Base-by-base conservation (phyloP, 306 rosid species). In the Casuarina cunninghamiana region DNA sequence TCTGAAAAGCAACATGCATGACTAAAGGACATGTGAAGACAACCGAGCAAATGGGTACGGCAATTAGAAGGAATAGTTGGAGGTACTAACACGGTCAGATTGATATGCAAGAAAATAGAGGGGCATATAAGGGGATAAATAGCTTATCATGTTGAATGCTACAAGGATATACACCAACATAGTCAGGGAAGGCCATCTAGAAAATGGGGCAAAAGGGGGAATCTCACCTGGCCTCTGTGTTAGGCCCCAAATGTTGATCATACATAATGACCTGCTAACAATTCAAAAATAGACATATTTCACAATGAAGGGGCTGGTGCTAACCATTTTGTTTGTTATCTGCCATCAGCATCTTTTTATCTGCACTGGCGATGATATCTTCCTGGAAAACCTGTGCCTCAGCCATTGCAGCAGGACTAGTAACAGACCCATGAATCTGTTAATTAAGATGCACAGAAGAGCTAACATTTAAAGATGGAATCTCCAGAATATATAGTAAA, bases 361-460 rank as follows among this genome's bases (percentile, higher is more conserved):
- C 87, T 35, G 77, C 78, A 60, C 73, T 77, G 19, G 74, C 58
- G 46, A 78, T 69, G 39, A 80, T 84, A 79, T 87, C 91, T 68
- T 88, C 89, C 77, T 48, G 85, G 72, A 77, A 86, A 58, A 76
- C 79, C 78, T 82, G 88, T 11, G 82, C 84, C 81, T 92, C 92
- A 21, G 84, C 78, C 81, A 72, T 81, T 60, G 55, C 80, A 37
- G 84, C 78, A 49, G 77, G 74, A 72, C 84, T 86, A 77, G 81
- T 78, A 74, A 78, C 77, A 65, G 92, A 73, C 78, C 79, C 88
- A 48, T 77, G 78, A 70, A 71, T 86, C 96, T 87, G 89, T 73
- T 67, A 74, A 60, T 83, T 16, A 71, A 53, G 49, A 73, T 63
- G 65, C 82, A 82, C 67, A 77, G 65, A 69, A 81, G 45, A 88